A percentile compares a stretch with the other conserved stretches of the same genome.
phyloP scores from a whole-genome alignment of 1,284 basidiomycete species.

The Agaricales sp. region DNA sequence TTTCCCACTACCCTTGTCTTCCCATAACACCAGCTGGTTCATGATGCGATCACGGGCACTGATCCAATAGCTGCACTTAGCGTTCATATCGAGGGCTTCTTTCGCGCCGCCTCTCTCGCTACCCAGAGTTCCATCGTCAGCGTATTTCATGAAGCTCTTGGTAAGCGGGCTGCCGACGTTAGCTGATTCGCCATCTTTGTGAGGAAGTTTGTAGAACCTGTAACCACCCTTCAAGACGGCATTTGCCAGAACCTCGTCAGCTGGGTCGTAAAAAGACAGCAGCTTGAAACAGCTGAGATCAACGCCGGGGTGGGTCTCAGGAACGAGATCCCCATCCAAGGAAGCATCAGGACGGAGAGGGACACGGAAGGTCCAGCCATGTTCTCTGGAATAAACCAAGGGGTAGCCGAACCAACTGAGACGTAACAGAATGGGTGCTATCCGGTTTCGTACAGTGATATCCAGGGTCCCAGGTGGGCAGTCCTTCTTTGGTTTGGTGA shows the following conservation, averaged over 20 bases:
- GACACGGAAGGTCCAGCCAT: slow-evolving; percentile 90
- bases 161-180: slow-evolving; percentile 91
- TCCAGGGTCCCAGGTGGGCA: slow-evolving; percentile 64
- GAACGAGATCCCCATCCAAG: slow-evolving; percentile 14
- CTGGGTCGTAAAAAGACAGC: slow-evolving; percentile 49
- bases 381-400: slow-evolving; percentile 76
- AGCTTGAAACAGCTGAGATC: slow-evolving; percentile 15
- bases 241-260: slow-evolving; percentile 47
- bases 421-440: slow-evolving; percentile 80
- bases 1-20: slow-evolving; percentile 28
- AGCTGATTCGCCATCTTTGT: slow-evolving; percentile 89
- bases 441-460: slow-evolving; percentile 76
- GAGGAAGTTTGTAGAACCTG: slow-evolving; percentile 87
- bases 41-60: slow-evolving; percentile 86
- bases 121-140: slow-evolving; percentile 78
- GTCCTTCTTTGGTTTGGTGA: slow-evolving; percentile 62
- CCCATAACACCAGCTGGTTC: slow-evolving; percentile 93
- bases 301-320: not conserved
- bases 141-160: slow-evolving; percentile 84
- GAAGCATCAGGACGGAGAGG: slow-evolving; percentile 25
- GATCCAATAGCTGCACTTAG: slow-evolving; percentile 97
- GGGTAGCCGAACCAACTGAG: slow-evolving; percentile 87
- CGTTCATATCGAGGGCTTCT: slow-evolving; percentile 87
- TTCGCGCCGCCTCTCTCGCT: slow-evolving; percentile 73
- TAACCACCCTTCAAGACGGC: slow-evolving; percentile 32